Percentiles rank a stretch among this genome's conserved stretches.
Conservation (phyloP, 2,329 filamentous ascomycete genomes). For the Arthrobotrys conoides region DNA sequence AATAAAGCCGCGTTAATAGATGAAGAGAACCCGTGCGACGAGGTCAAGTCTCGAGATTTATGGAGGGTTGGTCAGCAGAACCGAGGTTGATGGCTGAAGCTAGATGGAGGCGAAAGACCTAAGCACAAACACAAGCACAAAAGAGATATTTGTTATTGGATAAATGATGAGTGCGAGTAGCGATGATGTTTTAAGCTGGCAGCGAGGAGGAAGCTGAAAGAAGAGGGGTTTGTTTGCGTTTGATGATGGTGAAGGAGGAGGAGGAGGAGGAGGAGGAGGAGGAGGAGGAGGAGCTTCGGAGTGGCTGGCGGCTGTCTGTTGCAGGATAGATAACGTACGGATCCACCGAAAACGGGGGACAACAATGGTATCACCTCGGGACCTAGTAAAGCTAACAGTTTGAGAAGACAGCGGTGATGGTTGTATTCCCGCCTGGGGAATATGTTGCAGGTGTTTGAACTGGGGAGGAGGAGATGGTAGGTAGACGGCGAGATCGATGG, state of each 20-base stretch:
- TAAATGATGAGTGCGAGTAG: background rate
- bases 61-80: slow-evolving; percentile 9
- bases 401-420: background rate
- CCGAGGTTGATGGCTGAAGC: slow-evolving; percentile 24
- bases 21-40: slow-evolving; percentile 23
- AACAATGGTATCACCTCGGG: slow-evolving; percentile 13
- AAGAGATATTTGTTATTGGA: background rate
- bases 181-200: background rate
- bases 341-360: slow-evolving; percentile 47
- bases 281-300: slow-evolving; percentile 12
- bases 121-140: slow-evolving; percentile 4
- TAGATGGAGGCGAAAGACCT: background rate
- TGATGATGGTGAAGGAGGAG: background rate
- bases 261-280: background rate
- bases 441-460: background rate
- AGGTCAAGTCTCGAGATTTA: slow-evolving; percentile 10
- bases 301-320: slow-evolving; percentile 23
- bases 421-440: background rate
- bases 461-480: background rate
- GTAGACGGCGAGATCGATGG: slow-evolving; percentile 26
- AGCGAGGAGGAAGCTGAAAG: background rate
- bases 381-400: background rate
- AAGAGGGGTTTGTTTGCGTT: background rate
- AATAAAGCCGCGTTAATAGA: background rate
- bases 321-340: slow-evolving; percentile 38